Conservation (phyloP, 139 green algal genomes). For the Chlamydomonas sp. region DNA sequence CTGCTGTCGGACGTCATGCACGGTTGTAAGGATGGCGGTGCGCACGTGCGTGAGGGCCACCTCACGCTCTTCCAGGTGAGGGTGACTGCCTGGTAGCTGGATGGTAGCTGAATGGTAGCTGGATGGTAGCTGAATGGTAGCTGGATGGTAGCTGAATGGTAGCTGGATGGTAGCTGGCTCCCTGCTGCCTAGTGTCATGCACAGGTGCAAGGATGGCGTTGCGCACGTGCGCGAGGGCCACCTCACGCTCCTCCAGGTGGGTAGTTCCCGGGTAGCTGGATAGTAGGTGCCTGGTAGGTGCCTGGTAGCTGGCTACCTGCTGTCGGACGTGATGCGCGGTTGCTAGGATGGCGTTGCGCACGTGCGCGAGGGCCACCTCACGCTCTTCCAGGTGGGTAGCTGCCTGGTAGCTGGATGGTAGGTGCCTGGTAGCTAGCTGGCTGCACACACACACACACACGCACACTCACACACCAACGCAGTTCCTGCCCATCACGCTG, state of each 20-base stretch:
- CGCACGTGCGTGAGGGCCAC: constrained; percentile 76
- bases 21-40: constrained; percentile 34
- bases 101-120: no score
- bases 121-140: no score
- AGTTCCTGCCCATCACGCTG: constrained; percentile 56
- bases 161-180: no score
- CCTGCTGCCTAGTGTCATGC: constrained; percentile 82
- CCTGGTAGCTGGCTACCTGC: no score
- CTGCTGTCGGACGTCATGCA: constrained; percentile 81
- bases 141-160: no score
- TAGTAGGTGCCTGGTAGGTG: no score
- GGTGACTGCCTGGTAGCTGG: no score
- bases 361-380: constrained; percentile 84
- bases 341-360: constrained; percentile 39
- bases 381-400: constrained; percentile 72
- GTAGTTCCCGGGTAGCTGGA: no score
- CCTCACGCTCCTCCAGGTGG: constrained; percentile 79
- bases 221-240: constrained; percentile 76
- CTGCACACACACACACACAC: no score
- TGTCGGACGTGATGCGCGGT: constrained; percentile 74
- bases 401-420: no score
- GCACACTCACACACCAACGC: no score
- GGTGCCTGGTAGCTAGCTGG: no score
- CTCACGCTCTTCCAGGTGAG: constrained; percentile 77
- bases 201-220: constrained; percentile 37